Percentiles rank a stretch among this genome's conserved stretches.
Conservation (phyloP, 179 eudicot genomes). For the Spergularia azorica region DNA sequence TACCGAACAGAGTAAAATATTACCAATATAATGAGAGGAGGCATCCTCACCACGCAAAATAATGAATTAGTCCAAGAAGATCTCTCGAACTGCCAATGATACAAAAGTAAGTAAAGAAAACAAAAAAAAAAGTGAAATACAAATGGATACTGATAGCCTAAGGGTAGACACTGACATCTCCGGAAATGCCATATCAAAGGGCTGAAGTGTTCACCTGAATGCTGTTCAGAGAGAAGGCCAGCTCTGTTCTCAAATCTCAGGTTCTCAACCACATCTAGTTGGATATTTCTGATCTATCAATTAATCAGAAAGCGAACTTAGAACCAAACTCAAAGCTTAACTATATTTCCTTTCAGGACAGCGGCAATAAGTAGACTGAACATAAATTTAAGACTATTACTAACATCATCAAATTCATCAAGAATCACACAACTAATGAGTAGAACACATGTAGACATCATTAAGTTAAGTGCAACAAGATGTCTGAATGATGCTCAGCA, state of each 20-base stretch:
- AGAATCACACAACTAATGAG: slow-evolving; percentile 12
- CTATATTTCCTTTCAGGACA: slow-evolving; percentile 31
- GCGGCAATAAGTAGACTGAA: slow-evolving; percentile 14
- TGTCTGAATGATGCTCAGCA: slow-evolving; percentile 17
- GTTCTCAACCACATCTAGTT: slow-evolving; percentile 75
- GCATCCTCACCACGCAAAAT: slow-evolving; percentile 39
- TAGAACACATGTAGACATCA: slow-evolving; percentile 9
- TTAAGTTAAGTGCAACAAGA: slow-evolving; percentile 5
- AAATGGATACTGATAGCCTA: slow-evolving; percentile 10
- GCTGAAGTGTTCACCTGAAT: slow-evolving; percentile 66
- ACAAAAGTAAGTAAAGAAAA: slow-evolving; percentile 29
- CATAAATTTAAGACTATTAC: slow-evolving; percentile 2
- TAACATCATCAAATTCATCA: not conserved
- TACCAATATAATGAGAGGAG: slow-evolving; percentile 30
- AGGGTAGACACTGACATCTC: slow-evolving; percentile 25
- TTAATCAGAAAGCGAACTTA: slow-evolving; percentile 70
- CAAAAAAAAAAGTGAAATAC: slow-evolving; percentile 8
- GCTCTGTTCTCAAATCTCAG: slow-evolving; percentile 36
- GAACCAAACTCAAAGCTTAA: slow-evolving; percentile 38
- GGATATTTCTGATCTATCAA: slow-evolving; percentile 76
- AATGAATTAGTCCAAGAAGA: slow-evolving; percentile 29
- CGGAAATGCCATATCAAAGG: slow-evolving; percentile 25
- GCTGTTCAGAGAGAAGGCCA: slow-evolving; percentile 47
- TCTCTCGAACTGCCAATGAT: slow-evolving; percentile 48
- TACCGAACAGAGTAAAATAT: slow-evolving; percentile 16